Conservation (phyloP, 2,329 filamentous ascomycete species). For the Aspergillus sp. region DNA sequence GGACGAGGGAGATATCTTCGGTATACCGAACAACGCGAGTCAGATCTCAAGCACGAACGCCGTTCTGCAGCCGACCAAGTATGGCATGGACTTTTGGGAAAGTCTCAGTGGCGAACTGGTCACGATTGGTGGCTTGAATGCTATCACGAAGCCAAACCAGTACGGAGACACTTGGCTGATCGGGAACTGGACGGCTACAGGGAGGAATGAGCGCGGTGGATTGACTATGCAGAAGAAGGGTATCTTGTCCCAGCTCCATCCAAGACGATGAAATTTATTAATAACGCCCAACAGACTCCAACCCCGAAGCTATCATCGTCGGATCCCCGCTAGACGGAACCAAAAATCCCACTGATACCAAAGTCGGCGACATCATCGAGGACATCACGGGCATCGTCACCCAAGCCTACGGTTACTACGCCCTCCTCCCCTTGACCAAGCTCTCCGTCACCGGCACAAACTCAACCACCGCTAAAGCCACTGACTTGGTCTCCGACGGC, state of each 20-base stretch:
- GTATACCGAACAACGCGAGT: slow-evolving; percentile 61
- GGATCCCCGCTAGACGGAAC: slow-evolving; percentile 65
- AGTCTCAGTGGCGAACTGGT: slow-evolving; percentile 67
- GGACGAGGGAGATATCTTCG: slow-evolving; percentile 66
- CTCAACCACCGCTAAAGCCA: slow-evolving; percentile 49
- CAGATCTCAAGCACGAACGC: slow-evolving; percentile 62
- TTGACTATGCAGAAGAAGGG: slow-evolving; percentile 61
- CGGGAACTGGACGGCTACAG: slow-evolving; percentile 64
- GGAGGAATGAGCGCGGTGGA: slow-evolving; percentile 62
- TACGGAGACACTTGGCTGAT: slow-evolving; percentile 70
- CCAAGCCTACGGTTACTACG: slow-evolving; percentile 68
- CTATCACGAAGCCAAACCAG: slow-evolving; percentile 60
- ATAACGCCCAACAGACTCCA: slow-evolving; percentile 52
- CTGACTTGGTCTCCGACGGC: slow-evolving; percentile 50
- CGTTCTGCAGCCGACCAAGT: slow-evolving; percentile 58
- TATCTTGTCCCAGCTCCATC: slow-evolving; percentile 24
- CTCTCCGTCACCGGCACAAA: slow-evolving; percentile 49
- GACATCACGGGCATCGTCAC: slow-evolving; percentile 69
- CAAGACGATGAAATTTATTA: background rate
- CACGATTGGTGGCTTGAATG: slow-evolving; percentile 58
- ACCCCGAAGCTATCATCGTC: slow-evolving; percentile 68
- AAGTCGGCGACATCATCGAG: slow-evolving; percentile 63
- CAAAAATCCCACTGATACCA: slow-evolving; percentile 58
- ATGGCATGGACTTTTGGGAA: slow-evolving; percentile 74
- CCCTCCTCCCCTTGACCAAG: slow-evolving; percentile 63